phyloP scores from a whole-genome alignment of 805 yeast species.

The Candida pseudoglaebosa region DNA sequence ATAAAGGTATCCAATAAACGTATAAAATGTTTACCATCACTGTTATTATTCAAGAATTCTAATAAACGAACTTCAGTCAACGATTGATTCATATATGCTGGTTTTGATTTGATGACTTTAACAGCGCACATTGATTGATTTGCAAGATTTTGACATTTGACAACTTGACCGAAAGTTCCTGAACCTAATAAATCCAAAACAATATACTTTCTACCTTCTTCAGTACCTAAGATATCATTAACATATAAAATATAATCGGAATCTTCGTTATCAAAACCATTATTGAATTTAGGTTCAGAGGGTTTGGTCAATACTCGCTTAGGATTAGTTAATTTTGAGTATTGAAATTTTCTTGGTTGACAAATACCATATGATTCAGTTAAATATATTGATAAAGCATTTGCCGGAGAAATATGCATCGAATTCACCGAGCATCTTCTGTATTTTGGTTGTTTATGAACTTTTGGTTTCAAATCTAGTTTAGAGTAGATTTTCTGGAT shows the following conservation, averaged over 20 bases:
- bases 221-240: constrained; percentile 85
- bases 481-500: constrained; percentile 38
- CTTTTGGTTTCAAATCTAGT: constrained; percentile 57
- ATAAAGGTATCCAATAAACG: constrained; percentile 82
- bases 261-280: constrained; percentile 84
- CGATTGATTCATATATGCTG: constrained; percentile 88
- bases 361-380: constrained; percentile 81
- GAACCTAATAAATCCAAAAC: constrained; percentile 90
- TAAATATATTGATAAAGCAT: constrained; percentile 72
- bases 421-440: constrained; percentile 66
- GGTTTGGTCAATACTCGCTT: constrained; percentile 91
- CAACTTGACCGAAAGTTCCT: constrained; percentile 98
- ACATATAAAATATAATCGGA: constrained; percentile 91
- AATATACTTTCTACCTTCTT: constrained; percentile 79
- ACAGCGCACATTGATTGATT: constrained; percentile 91
- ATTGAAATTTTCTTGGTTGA: constrained; percentile 71
- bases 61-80: constrained; percentile 84
- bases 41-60: constrained; percentile 68
- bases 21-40: constrained; percentile 70
- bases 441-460: constrained; percentile 62
- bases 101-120: constrained; percentile 87
- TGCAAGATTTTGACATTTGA: constrained; percentile 77
- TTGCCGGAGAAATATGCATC: constrained; percentile 69
- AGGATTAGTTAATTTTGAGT: constrained; percentile 83
- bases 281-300: constrained; percentile 71